These are phyloP conservation scores for Ascochyta rabiei DNA, from an alignment of 2,329 filamentous ascomycete genomes.

Conservation along the genomic window DNA sequence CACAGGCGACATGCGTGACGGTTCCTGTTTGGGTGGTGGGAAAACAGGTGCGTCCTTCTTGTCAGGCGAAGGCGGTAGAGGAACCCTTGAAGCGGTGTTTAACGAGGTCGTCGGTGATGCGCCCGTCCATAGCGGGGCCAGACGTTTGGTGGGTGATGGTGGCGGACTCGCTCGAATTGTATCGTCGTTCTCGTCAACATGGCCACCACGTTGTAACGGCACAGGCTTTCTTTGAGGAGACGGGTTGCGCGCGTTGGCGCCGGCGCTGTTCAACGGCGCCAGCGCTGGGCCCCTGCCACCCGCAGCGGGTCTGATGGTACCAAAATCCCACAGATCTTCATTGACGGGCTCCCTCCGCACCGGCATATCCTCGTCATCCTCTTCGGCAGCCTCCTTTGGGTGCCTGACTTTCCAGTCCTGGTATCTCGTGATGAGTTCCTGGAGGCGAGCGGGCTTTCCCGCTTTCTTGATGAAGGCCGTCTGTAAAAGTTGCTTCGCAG, in stretches of 20 bases:
- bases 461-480: slow-evolving; percentile 90
- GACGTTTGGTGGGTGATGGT: slow-evolving; percentile 52
- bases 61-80: slow-evolving; percentile 54
- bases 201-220: slow-evolving; percentile 26
- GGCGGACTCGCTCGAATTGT: slow-evolving; percentile 46
- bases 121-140: slow-evolving; percentile 36
- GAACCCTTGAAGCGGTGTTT: slow-evolving; percentile 51
- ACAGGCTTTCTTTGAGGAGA: slow-evolving; percentile 46
- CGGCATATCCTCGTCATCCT: slow-evolving; percentile 46
- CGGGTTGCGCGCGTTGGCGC: slow-evolving; percentile 71
- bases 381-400: slow-evolving; percentile 67
- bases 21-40: slow-evolving; percentile 34
- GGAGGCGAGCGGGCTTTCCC: slow-evolving; percentile 95
- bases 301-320: slow-evolving; percentile 80
- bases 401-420: slow-evolving; percentile 85
- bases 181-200: slow-evolving; percentile 47
- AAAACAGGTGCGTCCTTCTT: slow-evolving; percentile 46
- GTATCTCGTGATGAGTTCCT: slow-evolving; percentile 90
- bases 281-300: slow-evolving; percentile 60
- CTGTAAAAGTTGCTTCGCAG: slow-evolving; percentile 83
- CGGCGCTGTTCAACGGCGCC: slow-evolving; percentile 78
- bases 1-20: slow-evolving; percentile 39
- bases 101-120: slow-evolving; percentile 49
- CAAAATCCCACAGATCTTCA: slow-evolving; percentile 98
- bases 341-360: slow-evolving; percentile 58